phyloP scores from a whole-genome alignment of 768 basidiomycete species.

The Epithele typhae region DNA sequence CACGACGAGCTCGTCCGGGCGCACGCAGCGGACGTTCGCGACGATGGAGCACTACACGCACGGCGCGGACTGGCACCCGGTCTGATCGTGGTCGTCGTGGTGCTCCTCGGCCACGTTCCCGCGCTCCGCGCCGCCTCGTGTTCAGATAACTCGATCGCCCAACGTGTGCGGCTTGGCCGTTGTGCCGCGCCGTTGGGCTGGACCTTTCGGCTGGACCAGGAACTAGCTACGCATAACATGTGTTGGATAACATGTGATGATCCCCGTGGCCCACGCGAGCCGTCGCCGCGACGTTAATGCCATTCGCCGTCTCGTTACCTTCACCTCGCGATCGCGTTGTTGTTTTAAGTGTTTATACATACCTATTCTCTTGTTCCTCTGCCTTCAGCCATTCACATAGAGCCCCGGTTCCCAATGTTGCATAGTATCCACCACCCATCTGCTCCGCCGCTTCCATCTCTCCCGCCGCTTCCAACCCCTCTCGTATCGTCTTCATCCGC shows the following conservation, averaged over 20 bases:
- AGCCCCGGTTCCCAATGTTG: constrained; percentile 10
- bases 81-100: too few relatives aligned
- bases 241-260: too few relatives aligned
- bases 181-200: too few relatives aligned
- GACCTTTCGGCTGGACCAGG: too few relatives aligned
- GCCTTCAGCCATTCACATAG: constrained; percentile 7
- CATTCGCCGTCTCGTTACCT: background rate
- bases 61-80: constrained; percentile 8
- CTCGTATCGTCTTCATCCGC: too few relatives aligned
- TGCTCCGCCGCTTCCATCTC: too few relatives aligned
- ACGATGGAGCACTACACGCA: constrained; percentile 31
- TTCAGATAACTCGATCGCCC: too few relatives aligned
- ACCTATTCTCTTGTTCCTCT: constrained; percentile 9
- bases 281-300: background rate
- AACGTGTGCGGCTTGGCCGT: background rate
- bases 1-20: constrained; percentile 47
- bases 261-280: background rate
- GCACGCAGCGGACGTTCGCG: constrained; percentile 46
- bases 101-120: too few relatives aligned
- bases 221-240: too few relatives aligned
- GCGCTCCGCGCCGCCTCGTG: too few relatives aligned
- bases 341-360: constrained; percentile 14
- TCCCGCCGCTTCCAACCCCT: too few relatives aligned
- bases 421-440: constrained; percentile 8
- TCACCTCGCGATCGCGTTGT: background rate